phyloP scores from a whole-genome alignment of 306 rosid genomes.

The Casuarina glauca region DNA sequence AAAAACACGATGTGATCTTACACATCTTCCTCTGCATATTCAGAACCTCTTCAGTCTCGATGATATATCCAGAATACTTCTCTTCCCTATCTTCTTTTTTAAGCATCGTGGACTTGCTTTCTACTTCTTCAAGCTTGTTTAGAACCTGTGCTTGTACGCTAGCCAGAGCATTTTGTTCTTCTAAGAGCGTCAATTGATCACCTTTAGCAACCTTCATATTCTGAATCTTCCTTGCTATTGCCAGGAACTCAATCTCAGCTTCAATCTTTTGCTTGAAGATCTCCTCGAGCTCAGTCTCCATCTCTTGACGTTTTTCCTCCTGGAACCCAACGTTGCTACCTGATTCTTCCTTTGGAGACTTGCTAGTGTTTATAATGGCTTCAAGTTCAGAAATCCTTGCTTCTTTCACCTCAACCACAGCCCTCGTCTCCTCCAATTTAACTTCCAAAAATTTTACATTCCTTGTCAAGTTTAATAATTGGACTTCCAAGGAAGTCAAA shows the following conservation, averaged over 20 bases:
- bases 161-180: conserved; percentile 52
- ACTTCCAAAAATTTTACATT: conserved; percentile 51
- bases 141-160: conserved; percentile 52
- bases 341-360: conserved; percentile 47
- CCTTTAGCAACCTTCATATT: conserved; percentile 41
- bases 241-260: conserved; percentile 68
- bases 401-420: conserved; percentile 49
- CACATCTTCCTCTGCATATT: conserved; percentile 53
- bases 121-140: conserved; percentile 47
- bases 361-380: conserved; percentile 41
- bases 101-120: conserved; percentile 53
- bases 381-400: conserved; percentile 67
- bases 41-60: conserved; percentile 54
- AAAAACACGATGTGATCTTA: conserved; percentile 57
- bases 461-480: conserved; percentile 53
- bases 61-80: conserved; percentile 43
- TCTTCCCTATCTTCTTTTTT: conserved; percentile 57
- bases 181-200: conserved; percentile 36
- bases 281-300: conserved; percentile 47
- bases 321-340: conserved; percentile 37
- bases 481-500: conserved; percentile 52
- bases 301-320: conserved; percentile 39
- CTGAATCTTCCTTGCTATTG: conserved; percentile 41
- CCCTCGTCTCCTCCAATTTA: conserved; percentile 49
- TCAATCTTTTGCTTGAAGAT: conserved; percentile 65